Conservation (phyloP, 805 yeast species). For the Jamesozyma spencerorum region DNA sequence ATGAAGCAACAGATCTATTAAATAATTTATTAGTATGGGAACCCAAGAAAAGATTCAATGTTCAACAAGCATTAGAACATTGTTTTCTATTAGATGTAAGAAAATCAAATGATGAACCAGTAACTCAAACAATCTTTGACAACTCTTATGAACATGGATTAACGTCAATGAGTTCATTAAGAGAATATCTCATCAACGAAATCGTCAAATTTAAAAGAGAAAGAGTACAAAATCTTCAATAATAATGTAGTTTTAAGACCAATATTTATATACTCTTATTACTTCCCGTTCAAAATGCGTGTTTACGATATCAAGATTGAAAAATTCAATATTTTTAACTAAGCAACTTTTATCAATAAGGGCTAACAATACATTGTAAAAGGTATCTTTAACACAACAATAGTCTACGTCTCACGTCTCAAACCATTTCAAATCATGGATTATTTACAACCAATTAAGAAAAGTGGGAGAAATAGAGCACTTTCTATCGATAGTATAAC, state of each 20-base stretch:
- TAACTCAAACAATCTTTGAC: slow-evolving; percentile 43
- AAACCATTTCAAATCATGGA: slow-evolving; percentile 17
- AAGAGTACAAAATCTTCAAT: slow-evolving; percentile 8
- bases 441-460: slow-evolving; percentile 7
- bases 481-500: slow-evolving; percentile 25
- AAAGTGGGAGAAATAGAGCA: slow-evolving; percentile 23
- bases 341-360: too few relatives aligned
- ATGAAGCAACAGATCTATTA: slow-evolving; percentile 44
- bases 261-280: too few relatives aligned
- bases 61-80: slow-evolving; percentile 49
- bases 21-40: slow-evolving; percentile 57
- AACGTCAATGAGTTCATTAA: slow-evolving; percentile 37
- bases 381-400: background rate
- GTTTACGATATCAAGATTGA: too few relatives aligned
- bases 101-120: slow-evolving; percentile 47
- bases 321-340: too few relatives aligned
- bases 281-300: too few relatives aligned
- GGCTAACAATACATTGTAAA: too few relatives aligned
- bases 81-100: slow-evolving; percentile 47
- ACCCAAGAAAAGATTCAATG: slow-evolving; percentile 43
- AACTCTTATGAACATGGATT: slow-evolving; percentile 52
- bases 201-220: slow-evolving; percentile 41
- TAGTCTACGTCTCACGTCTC: too few relatives aligned
- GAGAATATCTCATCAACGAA: slow-evolving; percentile 42
- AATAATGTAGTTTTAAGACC: background rate